Percentiles rank a stretch among this genome's conserved stretches.
Conservation (phyloP, 169 alveolate genomes). For the Plasmodium gonderi region DNA sequence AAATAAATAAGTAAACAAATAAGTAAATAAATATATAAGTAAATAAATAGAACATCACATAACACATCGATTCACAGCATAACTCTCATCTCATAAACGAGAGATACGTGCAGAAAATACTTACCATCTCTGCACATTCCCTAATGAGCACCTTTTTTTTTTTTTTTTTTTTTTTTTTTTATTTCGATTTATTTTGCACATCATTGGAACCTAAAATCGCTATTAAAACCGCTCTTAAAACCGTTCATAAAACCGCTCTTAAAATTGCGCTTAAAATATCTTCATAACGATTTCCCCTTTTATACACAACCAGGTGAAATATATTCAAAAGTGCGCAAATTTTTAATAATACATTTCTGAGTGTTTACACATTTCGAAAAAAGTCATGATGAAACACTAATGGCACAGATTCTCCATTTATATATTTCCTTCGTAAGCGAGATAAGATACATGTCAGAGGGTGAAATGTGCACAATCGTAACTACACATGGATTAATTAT, state of each 20-base stretch:
- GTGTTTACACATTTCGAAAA: background rate
- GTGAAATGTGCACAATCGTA: no score
- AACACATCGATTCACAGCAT: background rate
- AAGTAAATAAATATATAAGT: no score
- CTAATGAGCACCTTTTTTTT: no score
- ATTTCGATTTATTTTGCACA: background rate
- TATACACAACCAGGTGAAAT: background rate
- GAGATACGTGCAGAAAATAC: background rate
- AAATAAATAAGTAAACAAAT: no score
- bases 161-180: conserved; percentile 6
- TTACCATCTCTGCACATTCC: background rate
- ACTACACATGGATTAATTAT: no score
- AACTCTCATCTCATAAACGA: background rate
- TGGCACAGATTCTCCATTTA: background rate
- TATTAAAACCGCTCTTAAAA: no score
- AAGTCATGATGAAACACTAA: background rate
- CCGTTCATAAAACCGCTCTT: no score
- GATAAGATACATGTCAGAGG: background rate
- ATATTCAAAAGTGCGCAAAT: background rate
- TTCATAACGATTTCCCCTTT: no score
- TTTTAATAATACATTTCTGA: background rate
- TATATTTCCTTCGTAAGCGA: background rate
- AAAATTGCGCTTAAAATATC: no score
- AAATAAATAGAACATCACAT: no score
- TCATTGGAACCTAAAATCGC: no score